Evolutionary conservation across 179 eudicot species (phyloP), one percentile per base, ranked within the genome.

Genomic region (Beta corolliflora): DNA sequence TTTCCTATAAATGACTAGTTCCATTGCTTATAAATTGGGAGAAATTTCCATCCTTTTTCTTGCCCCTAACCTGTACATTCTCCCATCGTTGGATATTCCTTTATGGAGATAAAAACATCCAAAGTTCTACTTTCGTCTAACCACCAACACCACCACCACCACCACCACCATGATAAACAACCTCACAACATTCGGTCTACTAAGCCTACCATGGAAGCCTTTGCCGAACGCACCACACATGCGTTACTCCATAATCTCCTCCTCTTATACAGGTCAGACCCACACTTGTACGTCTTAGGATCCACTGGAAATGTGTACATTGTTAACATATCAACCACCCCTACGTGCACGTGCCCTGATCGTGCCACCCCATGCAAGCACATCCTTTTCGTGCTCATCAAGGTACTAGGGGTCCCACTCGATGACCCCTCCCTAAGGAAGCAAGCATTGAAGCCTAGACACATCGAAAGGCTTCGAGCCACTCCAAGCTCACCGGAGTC

Each of bases 311-410:
- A 95, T 52, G 99, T 95, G 46, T 95, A 95, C 83, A 90, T 86
- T 0, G 94, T 95, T 48, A 87, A 78, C 83, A 10, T 95, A 63
- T 80, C 98, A 29, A n/a, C 81, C 60, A 80, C 81, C 68, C 91
- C 92, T 0, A 81, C 94, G 10, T 93, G 98, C 88, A 81, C 94
- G 16, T 95, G 98, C 88, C 98, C 98, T 3, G 98, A 95, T 80
- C 90, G 91, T 3, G 77, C 92, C 69, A 80, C 89, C 78, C 98
- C 95, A 0, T 95, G 98, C 83, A 95, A 95, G 78, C 98, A 95
- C 90, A 91, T 95, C 61, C 89, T 93, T 16, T 95, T 95, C 60
- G 90, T 90, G 7, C 81, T 89, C 19, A 89, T 95, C 81, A 91
- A 90, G 48, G 97, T 91, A 31, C 75, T 95, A 36, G 90, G 89